A percentile compares a stretch with the other conserved stretches of the same genome.
Conservation (phyloP, 768 basidiomycete genomes). For the Panellus pusillus region DNA sequence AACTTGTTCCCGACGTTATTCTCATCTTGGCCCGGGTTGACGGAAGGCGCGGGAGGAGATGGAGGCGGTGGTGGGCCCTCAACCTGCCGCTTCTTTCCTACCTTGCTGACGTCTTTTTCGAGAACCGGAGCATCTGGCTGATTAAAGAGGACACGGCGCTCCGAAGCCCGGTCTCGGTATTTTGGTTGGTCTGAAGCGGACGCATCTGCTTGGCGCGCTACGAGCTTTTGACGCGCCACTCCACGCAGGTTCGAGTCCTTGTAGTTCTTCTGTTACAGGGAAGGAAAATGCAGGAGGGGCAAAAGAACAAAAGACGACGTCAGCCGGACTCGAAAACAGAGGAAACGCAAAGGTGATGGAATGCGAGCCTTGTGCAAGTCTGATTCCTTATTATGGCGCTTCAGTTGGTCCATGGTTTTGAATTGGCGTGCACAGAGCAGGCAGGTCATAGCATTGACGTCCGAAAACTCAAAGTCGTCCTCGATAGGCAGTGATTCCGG, state of each 20-base stretch:
- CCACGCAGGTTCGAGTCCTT: conserved; percentile 73
- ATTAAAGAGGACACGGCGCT: conserved; percentile 86
- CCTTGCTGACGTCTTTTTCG: conserved; percentile 38
- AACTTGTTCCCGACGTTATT: conserved; percentile 90
- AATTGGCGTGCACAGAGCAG: conserved; percentile 92
- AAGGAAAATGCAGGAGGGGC: conserved; percentile 16
- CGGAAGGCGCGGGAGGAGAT: conserved; percentile 60
- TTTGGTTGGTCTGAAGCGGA: conserved; percentile 58
- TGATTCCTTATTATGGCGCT: conserved; percentile 90
- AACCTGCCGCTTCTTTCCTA: conserved; percentile 38
- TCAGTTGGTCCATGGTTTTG: conserved; percentile 82
- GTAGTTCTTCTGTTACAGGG: conserved; percentile 73
- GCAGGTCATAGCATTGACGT: conserved; percentile 73
- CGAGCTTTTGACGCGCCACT: conserved; percentile 68
- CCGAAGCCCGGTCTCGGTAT: conserved; percentile 94
- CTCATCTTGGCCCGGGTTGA: conserved; percentile 77
- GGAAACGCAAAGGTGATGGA: conserved; percentile 37
- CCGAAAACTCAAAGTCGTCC: conserved; percentile 80
- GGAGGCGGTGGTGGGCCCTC: conserved; percentile 66
- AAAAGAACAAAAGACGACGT: conserved; percentile 23
- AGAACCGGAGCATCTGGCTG: conserved; percentile 84
- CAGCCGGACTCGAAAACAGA: conserved; percentile 21
- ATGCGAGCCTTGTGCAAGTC: conserved; percentile 88
- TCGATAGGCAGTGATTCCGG: conserved; percentile 44
- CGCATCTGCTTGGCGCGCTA: conserved; percentile 37